phyloP scores from a whole-genome alignment of 225 moss, liverwort and hornwort genomes.

The Neckera pumila region DNA sequence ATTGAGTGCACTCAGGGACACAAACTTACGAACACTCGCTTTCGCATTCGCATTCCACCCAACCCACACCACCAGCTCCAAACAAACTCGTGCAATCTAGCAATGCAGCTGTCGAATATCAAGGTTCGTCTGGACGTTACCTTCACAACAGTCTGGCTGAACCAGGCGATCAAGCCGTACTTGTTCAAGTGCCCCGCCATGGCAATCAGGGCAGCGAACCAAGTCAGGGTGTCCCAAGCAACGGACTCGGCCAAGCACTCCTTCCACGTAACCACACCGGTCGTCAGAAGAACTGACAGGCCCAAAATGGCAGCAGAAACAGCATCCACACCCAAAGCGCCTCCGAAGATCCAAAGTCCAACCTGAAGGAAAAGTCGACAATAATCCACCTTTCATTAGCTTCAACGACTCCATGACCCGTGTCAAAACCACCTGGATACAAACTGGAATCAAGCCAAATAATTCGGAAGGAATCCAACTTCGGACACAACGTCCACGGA shows the following conservation, averaged over 20 bases:
- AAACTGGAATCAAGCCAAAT: background rate
- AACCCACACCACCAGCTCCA: background rate
- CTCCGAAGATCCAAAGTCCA: conserved; percentile 90
- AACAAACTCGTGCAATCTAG: background rate
- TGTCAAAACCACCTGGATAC: background rate
- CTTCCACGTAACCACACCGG: conserved; percentile 99
- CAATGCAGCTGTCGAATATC: background rate
- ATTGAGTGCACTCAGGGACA: background rate
- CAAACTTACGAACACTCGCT: background rate
- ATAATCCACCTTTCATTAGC: background rate
- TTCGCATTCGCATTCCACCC: background rate
- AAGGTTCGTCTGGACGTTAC: background rate
- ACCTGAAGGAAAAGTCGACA: conserved; percentile 23
- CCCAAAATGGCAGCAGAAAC: conserved; percentile 93
- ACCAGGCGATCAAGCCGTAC: conserved; percentile 91
- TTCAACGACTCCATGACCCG: background rate
- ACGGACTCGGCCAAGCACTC: conserved; percentile 90
- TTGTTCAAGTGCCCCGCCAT: conserved; percentile 97
- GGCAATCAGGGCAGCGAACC: conserved; percentile 96
- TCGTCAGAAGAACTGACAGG: conserved; percentile 67
- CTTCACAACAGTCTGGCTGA: conserved; percentile 90
- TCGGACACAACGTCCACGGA: background rate
- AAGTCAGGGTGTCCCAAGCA: conserved; percentile 93
- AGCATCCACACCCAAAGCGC: conserved; percentile 64
- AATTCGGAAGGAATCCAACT: background rate